Percentiles rank a stretch among this genome's conserved stretches.
Evolutionary conservation across 257 asterid genomes (phyloP).

Genomic region (Solanum sejunctum): DNA sequence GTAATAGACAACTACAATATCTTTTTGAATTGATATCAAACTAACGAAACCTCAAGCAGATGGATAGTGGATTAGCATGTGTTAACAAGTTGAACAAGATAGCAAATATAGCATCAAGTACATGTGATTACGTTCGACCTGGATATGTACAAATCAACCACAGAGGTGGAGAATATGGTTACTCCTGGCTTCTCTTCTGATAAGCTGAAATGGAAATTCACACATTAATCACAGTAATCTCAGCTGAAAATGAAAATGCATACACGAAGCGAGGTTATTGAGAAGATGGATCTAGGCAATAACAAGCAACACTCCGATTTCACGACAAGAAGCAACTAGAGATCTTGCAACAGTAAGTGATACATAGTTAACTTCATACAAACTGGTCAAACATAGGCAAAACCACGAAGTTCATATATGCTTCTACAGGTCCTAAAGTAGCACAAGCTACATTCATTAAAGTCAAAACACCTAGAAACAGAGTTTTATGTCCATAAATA

Average conservation of each 20-base stretch:
- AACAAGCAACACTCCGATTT: not conserved
- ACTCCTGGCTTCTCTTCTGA: not conserved
- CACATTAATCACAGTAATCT: not conserved
- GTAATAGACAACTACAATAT: too few relatives aligned
- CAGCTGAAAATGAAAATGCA: not conserved
- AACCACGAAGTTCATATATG: not conserved
- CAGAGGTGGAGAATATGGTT: too few relatives aligned
- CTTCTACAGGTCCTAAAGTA: not conserved
- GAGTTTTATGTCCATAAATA: not conserved
- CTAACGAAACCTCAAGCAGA: not conserved
- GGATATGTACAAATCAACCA: too few relatives aligned
- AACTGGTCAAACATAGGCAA: not conserved
- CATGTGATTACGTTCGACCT: too few relatives aligned
- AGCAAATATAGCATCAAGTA: too few relatives aligned
- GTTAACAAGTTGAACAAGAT: not conserved
- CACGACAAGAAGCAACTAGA: not conserved
- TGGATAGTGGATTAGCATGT: not conserved
- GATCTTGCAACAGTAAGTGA: not conserved
- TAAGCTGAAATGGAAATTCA: not conserved
- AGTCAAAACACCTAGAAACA: not conserved
- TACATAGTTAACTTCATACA: not conserved
- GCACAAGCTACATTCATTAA: not conserved
- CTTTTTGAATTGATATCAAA: too few relatives aligned
- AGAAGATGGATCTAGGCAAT: not conserved
- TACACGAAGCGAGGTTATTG: not conserved